phyloP scores from a whole-genome alignment of 805 yeast genomes.

The Candida mattraensis region DNA sequence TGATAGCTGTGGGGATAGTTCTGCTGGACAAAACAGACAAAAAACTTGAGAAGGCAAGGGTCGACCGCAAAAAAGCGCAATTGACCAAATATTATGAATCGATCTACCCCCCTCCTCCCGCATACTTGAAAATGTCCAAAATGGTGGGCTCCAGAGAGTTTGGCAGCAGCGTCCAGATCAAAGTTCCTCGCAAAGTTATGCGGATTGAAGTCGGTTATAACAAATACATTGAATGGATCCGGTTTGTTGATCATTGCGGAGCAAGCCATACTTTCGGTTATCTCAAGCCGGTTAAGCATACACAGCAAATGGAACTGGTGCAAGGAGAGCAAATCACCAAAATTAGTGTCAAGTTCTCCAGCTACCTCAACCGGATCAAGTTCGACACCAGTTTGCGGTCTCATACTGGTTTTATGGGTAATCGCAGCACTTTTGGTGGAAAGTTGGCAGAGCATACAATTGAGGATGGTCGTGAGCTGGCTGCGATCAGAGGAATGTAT shows the following conservation, averaged over 20 bases:
- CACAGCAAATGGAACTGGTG: constrained; percentile 7
- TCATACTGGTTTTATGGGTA: constrained; percentile 13
- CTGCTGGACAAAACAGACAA: constrained; percentile 11
- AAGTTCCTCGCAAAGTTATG: constrained; percentile 13
- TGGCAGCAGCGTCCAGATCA: constrained; percentile 10
- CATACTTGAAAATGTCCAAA: constrained; percentile 14
- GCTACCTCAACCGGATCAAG: constrained; percentile 13
- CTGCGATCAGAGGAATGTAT: constrained; percentile 18
- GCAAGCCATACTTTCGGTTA: constrained; percentile 15
- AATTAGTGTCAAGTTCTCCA: constrained; percentile 13
- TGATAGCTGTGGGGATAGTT: constrained; percentile 15
- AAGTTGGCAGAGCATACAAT: constrained; percentile 7
- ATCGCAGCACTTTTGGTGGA: constrained; percentile 8
- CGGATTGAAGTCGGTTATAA: constrained; percentile 17
- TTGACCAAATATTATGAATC: constrained; percentile 7
- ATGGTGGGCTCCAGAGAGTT: constrained; percentile 14
- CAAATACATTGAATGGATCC: constrained; percentile 18
- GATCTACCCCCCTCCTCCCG: constrained; percentile 16
- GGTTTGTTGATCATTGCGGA: constrained; percentile 14
- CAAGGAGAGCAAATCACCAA: constrained; percentile 14
- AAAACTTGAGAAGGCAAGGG: constrained; percentile 8
- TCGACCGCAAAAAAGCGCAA: constrained; percentile 6
- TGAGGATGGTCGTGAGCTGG: constrained; percentile 15
- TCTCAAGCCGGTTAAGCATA: constrained; percentile 15
- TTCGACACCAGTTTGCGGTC: constrained; percentile 11